Percentiles rank a stretch among this genome's conserved stretches.
Evolutionary conservation across 768 basidiomycete genomes (phyloP).

Genomic region (Russula olivacea): DNA sequence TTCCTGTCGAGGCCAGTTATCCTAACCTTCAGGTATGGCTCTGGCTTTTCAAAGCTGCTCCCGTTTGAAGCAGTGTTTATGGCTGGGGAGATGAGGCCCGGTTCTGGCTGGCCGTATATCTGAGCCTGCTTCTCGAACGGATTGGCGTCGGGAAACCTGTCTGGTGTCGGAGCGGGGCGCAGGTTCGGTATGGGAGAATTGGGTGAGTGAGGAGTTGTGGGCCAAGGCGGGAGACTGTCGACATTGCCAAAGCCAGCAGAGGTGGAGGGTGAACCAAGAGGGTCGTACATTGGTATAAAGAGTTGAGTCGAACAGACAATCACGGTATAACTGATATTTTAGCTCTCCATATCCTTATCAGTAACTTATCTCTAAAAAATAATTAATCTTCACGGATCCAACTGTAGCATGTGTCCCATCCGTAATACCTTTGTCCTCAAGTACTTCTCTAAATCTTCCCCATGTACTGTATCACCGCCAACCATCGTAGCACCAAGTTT

Average conservation of each 20-base stretch:
- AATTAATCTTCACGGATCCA: conserved; percentile 28
- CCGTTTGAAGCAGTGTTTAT: conserved; percentile 64
- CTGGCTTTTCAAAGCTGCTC: conserved; percentile 61
- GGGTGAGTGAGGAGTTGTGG: conserved; percentile 69
- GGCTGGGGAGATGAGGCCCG: conserved; percentile 74
- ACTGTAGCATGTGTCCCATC: conserved; percentile 91
- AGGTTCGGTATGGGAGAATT: conserved; percentile 69
- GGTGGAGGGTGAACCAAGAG: conserved; percentile 45
- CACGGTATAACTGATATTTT: not conserved
- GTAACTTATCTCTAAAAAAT: not conserved
- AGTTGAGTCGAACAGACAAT: not conserved
- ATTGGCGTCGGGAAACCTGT: conserved; percentile 42
- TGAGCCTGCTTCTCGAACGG: conserved; percentile 74
- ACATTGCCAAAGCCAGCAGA: conserved; percentile 40
- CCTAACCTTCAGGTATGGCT: conserved; percentile 83
- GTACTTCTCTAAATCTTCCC: conserved; percentile 90
- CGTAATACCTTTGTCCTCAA: conserved; percentile 90
- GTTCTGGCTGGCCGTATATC: conserved; percentile 82
- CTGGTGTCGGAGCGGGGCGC: conserved; percentile 53
- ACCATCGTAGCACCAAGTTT: conserved; percentile 70
- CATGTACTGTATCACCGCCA: conserved; percentile 68
- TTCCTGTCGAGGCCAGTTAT: conserved; percentile 92
- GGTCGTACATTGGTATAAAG: conserved; percentile 55
- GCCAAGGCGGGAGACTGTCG: conserved; percentile 61
- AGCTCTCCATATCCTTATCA: not conserved